Conservation (phyloP, 78 protist genomes). For the Cavenderia fasciculata region DNA sequence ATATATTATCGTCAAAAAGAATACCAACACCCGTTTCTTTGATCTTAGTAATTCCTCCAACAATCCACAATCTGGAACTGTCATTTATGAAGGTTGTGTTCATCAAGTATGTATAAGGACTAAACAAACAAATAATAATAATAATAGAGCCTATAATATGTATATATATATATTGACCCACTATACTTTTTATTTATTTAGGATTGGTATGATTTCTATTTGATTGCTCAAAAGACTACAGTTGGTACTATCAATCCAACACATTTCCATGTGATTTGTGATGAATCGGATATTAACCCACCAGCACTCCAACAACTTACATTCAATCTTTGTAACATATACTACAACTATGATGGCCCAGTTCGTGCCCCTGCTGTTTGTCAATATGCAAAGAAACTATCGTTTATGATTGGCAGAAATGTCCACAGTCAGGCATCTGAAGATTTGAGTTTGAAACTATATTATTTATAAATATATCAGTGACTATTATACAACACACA, state of each 20-base stretch:
- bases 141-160: too few relatives aligned
- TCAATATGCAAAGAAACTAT: slow-evolving; percentile 38
- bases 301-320: slow-evolving; percentile 19
- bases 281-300: slow-evolving; percentile 1
- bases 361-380: slow-evolving; percentile 31
- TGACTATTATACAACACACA: too few relatives aligned
- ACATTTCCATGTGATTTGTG: slow-evolving; percentile 54
- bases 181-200: too few relatives aligned
- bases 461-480: slow-evolving; percentile 25
- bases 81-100: neutral
- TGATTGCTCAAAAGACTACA: slow-evolving; percentile 25
- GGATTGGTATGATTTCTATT: slow-evolving; percentile 52
- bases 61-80: slow-evolving; percentile 67
- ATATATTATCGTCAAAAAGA: slow-evolving; percentile 66
- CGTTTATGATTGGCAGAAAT: slow-evolving; percentile 39
- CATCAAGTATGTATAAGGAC: too few relatives aligned
- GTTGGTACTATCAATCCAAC: slow-evolving; percentile 71
- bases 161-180: too few relatives aligned
- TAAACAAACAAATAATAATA: too few relatives aligned
- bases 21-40: slow-evolving; percentile 69
- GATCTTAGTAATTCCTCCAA: neutral
- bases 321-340: slow-evolving; percentile 8
- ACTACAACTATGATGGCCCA: slow-evolving; percentile 28
- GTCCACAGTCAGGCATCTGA: neutral
- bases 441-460: slow-evolving; percentile 13